Evolutionary conservation across 441 rosid genomes (phyloP), one percentile per base, ranked within the genome.

Genomic region (Iberis amara): DNA sequence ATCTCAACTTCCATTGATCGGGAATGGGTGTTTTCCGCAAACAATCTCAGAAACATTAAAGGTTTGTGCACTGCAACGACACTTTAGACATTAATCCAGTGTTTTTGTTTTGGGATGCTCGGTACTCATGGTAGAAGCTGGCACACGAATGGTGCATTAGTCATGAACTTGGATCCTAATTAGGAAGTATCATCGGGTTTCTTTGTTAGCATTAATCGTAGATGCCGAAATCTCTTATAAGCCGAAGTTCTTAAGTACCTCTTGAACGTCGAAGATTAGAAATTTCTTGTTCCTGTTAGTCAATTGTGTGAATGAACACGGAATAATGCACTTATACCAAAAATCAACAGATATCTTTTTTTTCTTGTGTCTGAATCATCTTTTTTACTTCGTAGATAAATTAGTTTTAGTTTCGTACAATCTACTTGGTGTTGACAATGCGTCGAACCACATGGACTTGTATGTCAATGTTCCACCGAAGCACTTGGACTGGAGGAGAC

Each of bases 381-480:
- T 57, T 6, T 24, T 45, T 48, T 27, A 8, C 43, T 52, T 33
- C 50, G 71, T 81, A 91, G 96, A 82, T 62, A 88, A 70, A 68
- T 26, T 88, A 41, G 79, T 88, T 44, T 55, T 88, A 32, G 92
- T 80, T 49, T 92, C 96, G 1, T 92, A 88, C 62, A 92, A 92
- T 68, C 66, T 88, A 69, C 76, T 88, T 46, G 96, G 91, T 28
- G 96, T 79, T 28, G 81, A 82, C 46, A 92, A 88, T 69, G 94
- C 82, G 5, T 71, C 67, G 9, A 89, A 83, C 60, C 98, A 92
- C 67, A 80, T 76, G 33, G 85, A 92, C 52, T 74, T 92, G 70
- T 88, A 92, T 47, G 44, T 35, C 49, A 53, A 73, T 11, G 77
- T 88, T 47, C 75, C 74, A 2, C 62, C 62, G 1, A 57, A 73